Evolutionary conservation across 352 stramenopile species (phyloP), one percentile per base, ranked within the genome.

Genomic region (Phytophthora crassamura): DNA sequence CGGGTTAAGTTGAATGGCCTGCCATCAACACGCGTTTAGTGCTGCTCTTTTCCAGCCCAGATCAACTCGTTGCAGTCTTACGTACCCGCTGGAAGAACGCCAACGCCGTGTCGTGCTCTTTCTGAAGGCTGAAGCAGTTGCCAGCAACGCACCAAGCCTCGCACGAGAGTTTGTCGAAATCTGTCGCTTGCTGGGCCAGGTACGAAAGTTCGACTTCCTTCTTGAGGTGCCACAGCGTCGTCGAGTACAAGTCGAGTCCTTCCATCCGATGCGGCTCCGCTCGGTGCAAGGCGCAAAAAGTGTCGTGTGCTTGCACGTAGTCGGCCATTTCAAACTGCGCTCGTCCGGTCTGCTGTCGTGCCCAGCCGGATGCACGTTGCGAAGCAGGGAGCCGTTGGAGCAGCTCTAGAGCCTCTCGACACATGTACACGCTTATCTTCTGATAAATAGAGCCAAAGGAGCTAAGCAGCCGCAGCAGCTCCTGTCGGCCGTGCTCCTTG

Each of bases 41-140:
- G 40, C 18, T 34, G 16, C 25, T 30, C 25, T 5, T 30, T 30
- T 6, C 25, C 25, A 30, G 25, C 25, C 0, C 25, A 4, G 4
- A 2, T 2, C 22, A 28, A 28, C 22, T 28, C 22, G 22, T 30
- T 30, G 25, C 25, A 30, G 4, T 30, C 25, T 30, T 33, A 63
- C 76, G 28, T 71, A 91, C 83, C 62, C 97, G 84, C 66, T 98
- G 89, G 72, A 99, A 99, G 65, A 99, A 99, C 20, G 88, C 81
- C 14, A 99, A 81, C 2, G 97, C 97, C 15, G 84, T 97, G 72
- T 99, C 96, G 72, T 99, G 96, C 68, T 99, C 97, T 70, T 99
- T 99, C 70, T 99, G 97, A 14, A 99, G 77, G 39, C 93, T 98
- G 75, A 99, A 99, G 73, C 96, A 99, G 67, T 99, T 99, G 16